A percentile compares a stretch with the other conserved stretches of the same genome.
phyloP scores from a whole-genome alignment of 2,329 filamentous ascomycete species.

The Talaromyces pinophilus region DNA sequence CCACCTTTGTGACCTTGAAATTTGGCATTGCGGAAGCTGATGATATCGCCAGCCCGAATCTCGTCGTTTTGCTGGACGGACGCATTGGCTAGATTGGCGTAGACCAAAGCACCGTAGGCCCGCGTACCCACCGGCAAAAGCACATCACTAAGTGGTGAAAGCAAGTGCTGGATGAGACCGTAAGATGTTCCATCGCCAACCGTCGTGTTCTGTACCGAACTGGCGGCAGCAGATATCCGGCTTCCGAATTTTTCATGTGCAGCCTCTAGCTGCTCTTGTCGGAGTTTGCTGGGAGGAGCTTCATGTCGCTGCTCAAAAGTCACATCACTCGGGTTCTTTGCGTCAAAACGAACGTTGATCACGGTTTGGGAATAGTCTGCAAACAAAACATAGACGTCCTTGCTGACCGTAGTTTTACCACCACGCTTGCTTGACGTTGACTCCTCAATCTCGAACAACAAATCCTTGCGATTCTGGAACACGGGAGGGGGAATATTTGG shows the following conservation, averaged over 20 bases:
- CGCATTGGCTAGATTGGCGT: constrained; percentile 92
- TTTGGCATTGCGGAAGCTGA: constrained; percentile 86
- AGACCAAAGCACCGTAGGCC: constrained; percentile 87
- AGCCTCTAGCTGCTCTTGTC: constrained; percentile 90
- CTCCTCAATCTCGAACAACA: constrained; percentile 81
- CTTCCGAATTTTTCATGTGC: constrained; percentile 79
- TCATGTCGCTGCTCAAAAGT: constrained; percentile 84
- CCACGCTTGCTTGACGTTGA: constrained; percentile 68
- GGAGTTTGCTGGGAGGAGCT: constrained; percentile 73
- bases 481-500: constrained; percentile 75
- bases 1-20: constrained; percentile 95
- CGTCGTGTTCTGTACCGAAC: constrained; percentile 72
- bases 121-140: constrained; percentile 83
- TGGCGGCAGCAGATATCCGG: constrained; percentile 70
- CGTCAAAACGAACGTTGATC: constrained; percentile 77
- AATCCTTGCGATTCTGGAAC: constrained; percentile 78
- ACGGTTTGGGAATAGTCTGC: constrained; percentile 96
- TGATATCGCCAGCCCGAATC: constrained; percentile 88
- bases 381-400: constrained; percentile 84
- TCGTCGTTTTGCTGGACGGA: constrained; percentile 87
- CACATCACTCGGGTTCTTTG: constrained; percentile 70
- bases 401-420: constrained; percentile 70
- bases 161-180: constrained; percentile 74
- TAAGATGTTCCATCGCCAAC: constrained; percentile 83
- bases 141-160: constrained; percentile 71